These are phyloP conservation scores for Gentiana macrophylla DNA, from an alignment of 257 asterid species.

Conservation along the genomic window DNA sequence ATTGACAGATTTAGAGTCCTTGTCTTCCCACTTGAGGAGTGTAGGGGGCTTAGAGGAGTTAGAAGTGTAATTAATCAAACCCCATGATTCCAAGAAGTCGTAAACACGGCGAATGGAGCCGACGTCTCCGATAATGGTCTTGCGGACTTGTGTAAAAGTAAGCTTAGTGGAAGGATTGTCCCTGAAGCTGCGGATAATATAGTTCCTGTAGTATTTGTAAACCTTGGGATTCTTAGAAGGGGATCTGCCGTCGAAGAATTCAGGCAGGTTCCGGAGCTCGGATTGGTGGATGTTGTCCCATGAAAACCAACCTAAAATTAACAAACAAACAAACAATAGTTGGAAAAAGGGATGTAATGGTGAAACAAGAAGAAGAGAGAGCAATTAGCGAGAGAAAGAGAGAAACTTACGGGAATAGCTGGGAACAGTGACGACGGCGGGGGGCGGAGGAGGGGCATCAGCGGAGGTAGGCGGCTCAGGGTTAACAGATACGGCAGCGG, in stretches of 20 bases:
- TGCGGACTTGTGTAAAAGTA: conserved; percentile 40
- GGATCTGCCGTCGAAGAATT: conserved; percentile 72
- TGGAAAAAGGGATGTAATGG: background rate
- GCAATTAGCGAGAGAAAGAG: background rate
- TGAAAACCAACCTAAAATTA: conserved; percentile 65
- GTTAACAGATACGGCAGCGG: conserved; percentile 7
- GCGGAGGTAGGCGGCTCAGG: background rate
- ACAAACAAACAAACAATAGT: background rate
- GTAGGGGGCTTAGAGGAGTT: conserved; percentile 27
- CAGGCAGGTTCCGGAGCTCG: conserved; percentile 71
- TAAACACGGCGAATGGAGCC: conserved; percentile 82
- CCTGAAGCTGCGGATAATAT: conserved; percentile 63
- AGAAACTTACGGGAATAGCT: conserved; percentile 65
- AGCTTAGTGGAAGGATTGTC: conserved; percentile 57
- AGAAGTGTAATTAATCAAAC: conserved; percentile 69
- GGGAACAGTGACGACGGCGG: conserved; percentile 59
- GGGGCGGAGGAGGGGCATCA: conserved; percentile 31
- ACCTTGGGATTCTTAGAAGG: conserved; percentile 73
- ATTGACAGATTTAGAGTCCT: conserved; percentile 42
- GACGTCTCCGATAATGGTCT: conserved; percentile 78
- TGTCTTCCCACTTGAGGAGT: conserved; percentile 74
- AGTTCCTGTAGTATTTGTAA: conserved; percentile 69
- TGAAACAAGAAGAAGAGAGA: too few species aligned
- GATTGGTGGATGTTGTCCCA: conserved; percentile 72
- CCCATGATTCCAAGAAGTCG: conserved; percentile 91